These are phyloP conservation scores for Mortierella antarctica DNA, from an alignment of 192 early-diverging fungal genomes.

Conservation along the genomic window DNA sequence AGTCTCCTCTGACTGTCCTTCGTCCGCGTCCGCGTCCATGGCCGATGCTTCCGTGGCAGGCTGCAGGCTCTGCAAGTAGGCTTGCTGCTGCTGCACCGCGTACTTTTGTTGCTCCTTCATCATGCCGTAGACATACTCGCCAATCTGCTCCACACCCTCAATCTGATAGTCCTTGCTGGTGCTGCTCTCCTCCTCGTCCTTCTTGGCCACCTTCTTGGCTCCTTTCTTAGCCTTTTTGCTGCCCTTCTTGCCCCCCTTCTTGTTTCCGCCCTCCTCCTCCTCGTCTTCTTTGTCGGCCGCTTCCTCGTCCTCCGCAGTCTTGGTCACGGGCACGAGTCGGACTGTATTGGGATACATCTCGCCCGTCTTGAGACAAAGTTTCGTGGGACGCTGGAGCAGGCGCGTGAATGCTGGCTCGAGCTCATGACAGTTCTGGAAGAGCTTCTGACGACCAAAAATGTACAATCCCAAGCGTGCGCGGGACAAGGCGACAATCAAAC, in stretches of 20 bases:
- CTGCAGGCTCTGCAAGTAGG: conserved; percentile 27
- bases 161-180: conserved; percentile 34
- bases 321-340: conserved; percentile 19
- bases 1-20: not conserved
- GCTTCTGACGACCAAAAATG: conserved; percentile 79
- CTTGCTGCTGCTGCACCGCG: conserved; percentile 39
- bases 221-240: conserved; percentile 22
- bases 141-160: conserved; percentile 33
- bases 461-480: conserved; percentile 94
- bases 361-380: conserved; percentile 65
- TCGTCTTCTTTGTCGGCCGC: conserved; percentile 27
- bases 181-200: conserved; percentile 2
- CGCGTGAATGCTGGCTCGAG: conserved; percentile 74
- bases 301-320: conserved; percentile 11
- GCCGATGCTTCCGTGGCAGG: not conserved
- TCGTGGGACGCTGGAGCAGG: conserved; percentile 73
- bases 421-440: conserved; percentile 89
- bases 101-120: conserved; percentile 52
- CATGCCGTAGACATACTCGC: conserved; percentile 48
- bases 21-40: not conserved
- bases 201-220: conserved; percentile 7
- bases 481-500: conserved; percentile 94
- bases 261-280: not conserved
- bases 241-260: conserved; percentile 12
- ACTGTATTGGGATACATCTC: conserved; percentile 61